Base-by-base conservation (phyloP, 176 grass and related monocot genomes). In the Saccharum officinarum region DNA sequence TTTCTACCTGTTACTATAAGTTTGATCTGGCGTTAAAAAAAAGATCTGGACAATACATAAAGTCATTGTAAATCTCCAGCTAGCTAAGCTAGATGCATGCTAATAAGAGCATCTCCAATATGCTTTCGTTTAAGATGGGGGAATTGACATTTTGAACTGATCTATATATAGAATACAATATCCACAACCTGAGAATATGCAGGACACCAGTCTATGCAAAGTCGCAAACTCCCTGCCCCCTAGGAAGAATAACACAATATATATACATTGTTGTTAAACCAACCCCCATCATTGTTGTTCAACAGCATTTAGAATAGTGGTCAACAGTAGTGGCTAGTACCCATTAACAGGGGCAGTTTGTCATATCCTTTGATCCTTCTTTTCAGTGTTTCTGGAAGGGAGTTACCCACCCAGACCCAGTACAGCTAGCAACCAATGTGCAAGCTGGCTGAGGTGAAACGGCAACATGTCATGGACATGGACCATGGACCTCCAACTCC, bases 301-400 rank as follows among this genome's bases (percentile, higher is more conserved):
- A 82, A 64, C 37, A 30, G 15, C 28, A 75, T 75, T 69, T 50
- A 70, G 37, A 75, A 75, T 75, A 39, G 81, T 47, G 81, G 85
- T 87, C 85, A 87, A 45, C 34, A 80, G 69, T 83, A 36, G 81
- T 84, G 85, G 81, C 76, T 54, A 77, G 33, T 13, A 42, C 17
- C 71, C 81, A 80, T 67, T 44, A 78, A 47, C 73, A 90, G 64
- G 77, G 70, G n/a, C 57, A 84, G 34, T 87, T 81, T 20, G 81
- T 87, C 89, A 77, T 84, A 64, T 84, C 41, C 62, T 81, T 87
- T 81, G 45, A 75, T 73, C 71, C 85, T 63, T 87, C 81, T 66
- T 87, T 91, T 87, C 85, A 81, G 39, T 55, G 77, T 91, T 84
- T 91, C 76, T 85, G 81, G 89, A 81, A 84, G 77, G 64, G 57